Evolutionary conservation across 768 basidiomycete species (phyloP).

Genomic region (Daedalea quercina): DNA sequence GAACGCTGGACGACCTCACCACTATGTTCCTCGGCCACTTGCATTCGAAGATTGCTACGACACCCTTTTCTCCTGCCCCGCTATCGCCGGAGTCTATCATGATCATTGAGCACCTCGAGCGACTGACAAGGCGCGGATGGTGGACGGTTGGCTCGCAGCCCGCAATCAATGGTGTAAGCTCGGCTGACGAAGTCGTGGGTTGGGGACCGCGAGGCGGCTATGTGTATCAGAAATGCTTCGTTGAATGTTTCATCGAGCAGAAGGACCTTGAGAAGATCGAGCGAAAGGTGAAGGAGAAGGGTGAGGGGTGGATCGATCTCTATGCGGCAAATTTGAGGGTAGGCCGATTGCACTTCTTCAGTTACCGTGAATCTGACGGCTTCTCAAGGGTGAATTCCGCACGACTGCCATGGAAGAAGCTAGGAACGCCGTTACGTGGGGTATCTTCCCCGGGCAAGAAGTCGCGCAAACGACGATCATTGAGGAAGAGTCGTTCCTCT

Average conservation of each 20-base stretch:
- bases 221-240: conserved; percentile 96
- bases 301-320: conserved; percentile 69
- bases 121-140: conserved; percentile 72
- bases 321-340: conserved; percentile 82
- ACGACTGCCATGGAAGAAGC: conserved; percentile 76
- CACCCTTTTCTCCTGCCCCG: conserved; percentile 84
- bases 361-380: background rate
- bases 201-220: conserved; percentile 94
- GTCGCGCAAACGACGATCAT: conserved; percentile 96
- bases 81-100: conserved; percentile 75
- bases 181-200: conserved; percentile 74
- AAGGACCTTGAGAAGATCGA: conserved; percentile 55
- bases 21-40: conserved; percentile 78
- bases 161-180: conserved; percentile 74
- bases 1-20: conserved; percentile 60
- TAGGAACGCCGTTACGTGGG: conserved; percentile 97
- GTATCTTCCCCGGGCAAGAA: conserved; percentile 95
- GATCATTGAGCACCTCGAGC: conserved; percentile 73
- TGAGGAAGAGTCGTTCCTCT: conserved; percentile 87
- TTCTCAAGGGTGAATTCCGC: conserved; percentile 61
- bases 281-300: conserved; percentile 43
- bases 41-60: conserved; percentile 60
- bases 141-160: conserved; percentile 99
- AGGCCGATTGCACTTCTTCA: conserved; percentile 14
- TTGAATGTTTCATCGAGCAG: conserved; percentile 85